Evolutionary conservation across 1,139 yeast species (phyloP).

Genomic region (Nematodospora anomalae): DNA sequence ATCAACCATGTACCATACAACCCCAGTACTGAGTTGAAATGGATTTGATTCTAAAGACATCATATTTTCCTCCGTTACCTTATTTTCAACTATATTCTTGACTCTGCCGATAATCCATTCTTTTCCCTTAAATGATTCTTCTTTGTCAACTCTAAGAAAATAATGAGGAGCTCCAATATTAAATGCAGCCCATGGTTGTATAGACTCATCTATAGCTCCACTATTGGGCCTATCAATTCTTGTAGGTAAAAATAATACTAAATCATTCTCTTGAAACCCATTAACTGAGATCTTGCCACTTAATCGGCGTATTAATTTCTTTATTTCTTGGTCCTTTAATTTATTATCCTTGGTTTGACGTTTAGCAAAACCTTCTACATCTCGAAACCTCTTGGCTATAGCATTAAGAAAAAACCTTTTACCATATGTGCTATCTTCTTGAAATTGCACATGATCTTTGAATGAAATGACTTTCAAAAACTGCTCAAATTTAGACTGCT

Average conservation of each 20-base stretch:
- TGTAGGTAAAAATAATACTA: constrained; percentile 83
- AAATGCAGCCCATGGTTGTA: constrained; percentile 84
- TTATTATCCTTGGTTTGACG: constrained; percentile 77
- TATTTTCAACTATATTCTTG: constrained; percentile 45
- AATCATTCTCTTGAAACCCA: constrained; percentile 66
- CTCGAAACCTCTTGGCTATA: constrained; percentile 75
- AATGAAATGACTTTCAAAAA: constrained; percentile 31
- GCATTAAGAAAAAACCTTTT: constrained; percentile 56
- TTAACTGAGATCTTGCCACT: constrained; percentile 62
- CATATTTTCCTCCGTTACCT: constrained; percentile 39
- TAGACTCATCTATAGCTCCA: constrained; percentile 17
- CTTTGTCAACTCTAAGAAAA: constrained; percentile 47
- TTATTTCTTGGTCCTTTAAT: constrained; percentile 45
- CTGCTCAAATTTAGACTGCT: constrained; percentile 22
- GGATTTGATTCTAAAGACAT: constrained; percentile 42
- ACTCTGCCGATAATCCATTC: constrained; percentile 79
- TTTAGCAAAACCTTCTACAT: constrained; percentile 90
- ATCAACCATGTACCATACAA: constrained; percentile 51
- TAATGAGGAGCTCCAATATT: constrained; percentile 80
- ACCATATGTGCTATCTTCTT: constrained; percentile 24
- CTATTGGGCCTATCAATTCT: constrained; percentile 40
- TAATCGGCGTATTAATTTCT: constrained; percentile 33
- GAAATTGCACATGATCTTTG: constrained; percentile 37
- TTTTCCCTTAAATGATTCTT: constrained; percentile 26
- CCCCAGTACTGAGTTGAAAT: constrained; percentile 47